phyloP scores from a whole-genome alignment of 1,139 yeast genomes.

The Suhomyces ambrosiae region DNA sequence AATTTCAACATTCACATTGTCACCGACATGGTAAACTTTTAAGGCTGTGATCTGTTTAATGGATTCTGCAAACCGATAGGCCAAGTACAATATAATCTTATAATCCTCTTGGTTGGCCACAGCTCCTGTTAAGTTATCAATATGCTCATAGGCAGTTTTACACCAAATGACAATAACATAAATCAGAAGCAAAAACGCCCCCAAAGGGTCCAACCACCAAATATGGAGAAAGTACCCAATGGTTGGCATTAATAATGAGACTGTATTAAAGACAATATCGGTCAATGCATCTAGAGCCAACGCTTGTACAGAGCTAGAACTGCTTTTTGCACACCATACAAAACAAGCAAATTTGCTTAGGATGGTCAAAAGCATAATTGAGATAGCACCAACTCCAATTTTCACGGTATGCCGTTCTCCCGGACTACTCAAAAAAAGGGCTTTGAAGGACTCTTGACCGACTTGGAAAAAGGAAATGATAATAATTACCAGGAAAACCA shows the following conservation, averaged over 20 bases:
- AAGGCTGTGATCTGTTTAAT: constrained; percentile 66
- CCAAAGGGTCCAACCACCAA: constrained; percentile 79
- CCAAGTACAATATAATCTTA: constrained; percentile 66
- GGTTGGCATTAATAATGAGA: constrained; percentile 71
- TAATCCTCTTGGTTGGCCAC: constrained; percentile 65
- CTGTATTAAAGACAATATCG: constrained; percentile 65
- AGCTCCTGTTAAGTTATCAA: constrained; percentile 74
- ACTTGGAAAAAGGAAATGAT: constrained; percentile 74
- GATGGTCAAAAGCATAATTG: constrained; percentile 66
- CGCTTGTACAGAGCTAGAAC: constrained; percentile 73
- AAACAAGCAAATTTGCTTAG: constrained; percentile 62
- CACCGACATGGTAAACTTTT: constrained; percentile 80
- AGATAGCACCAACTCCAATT: constrained; percentile 56
- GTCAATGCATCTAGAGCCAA: constrained; percentile 82
- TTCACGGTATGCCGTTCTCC: constrained; percentile 41
- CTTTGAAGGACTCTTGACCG: constrained; percentile 59
- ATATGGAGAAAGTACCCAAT: constrained; percentile 51
- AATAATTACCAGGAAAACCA: constrained; percentile 71
- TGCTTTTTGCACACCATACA: constrained; percentile 63
- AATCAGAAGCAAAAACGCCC: constrained; percentile 63
- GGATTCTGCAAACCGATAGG: constrained; percentile 68
- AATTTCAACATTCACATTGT: constrained; percentile 72
- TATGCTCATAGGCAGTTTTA: constrained; percentile 66
- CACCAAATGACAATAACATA: constrained; percentile 71
- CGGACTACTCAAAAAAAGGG: constrained; percentile 33